Percentiles rank a stretch among this genome's conserved stretches.
phyloP scores from a whole-genome alignment of 2,329 filamentous ascomycete species.

The Cryphonectria japonica region DNA sequence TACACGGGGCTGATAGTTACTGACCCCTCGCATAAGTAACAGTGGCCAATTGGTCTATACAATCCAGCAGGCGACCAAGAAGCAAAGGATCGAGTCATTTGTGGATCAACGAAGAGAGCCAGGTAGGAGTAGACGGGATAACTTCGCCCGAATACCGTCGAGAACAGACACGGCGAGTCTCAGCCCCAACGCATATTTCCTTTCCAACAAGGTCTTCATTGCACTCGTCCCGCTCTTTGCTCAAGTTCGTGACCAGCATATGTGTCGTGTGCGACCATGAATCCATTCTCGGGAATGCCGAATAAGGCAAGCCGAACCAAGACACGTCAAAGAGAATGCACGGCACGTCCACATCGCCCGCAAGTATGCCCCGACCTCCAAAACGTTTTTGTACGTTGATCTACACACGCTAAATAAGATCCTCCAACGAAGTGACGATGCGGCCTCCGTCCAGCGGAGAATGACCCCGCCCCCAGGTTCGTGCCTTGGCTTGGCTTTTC shows the following conservation, averaged over 20 bases:
- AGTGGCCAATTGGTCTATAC: too few relatives aligned
- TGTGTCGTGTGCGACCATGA: not conserved
- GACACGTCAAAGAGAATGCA: not conserved
- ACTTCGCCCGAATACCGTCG: too few relatives aligned
- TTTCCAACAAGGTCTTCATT: too few relatives aligned
- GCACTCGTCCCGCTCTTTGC: not conserved
- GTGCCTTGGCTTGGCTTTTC: not conserved
- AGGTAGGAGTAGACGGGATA: too few relatives aligned
- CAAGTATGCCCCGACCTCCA: not conserved
- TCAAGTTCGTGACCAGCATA: not conserved
- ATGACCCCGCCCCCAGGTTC: constrained; percentile 2
- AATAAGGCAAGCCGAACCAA: not conserved
- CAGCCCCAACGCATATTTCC: too few relatives aligned
- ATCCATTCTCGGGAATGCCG: not conserved
- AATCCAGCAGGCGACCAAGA: too few relatives aligned
- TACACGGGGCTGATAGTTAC: too few relatives aligned
- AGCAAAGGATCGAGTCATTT: too few relatives aligned
- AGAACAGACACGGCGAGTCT: too few relatives aligned
- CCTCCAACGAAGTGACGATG: not conserved
- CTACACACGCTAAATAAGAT: not conserved
- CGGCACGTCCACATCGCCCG: not conserved
- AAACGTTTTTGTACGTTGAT: not conserved
- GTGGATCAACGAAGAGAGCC: too few relatives aligned
- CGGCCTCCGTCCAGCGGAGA: not conserved
- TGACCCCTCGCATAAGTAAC: too few relatives aligned